Base-by-base conservation (phyloP, 495 filamentous ascomycete genomes). In the Hypoxylon perforatum region DNA sequence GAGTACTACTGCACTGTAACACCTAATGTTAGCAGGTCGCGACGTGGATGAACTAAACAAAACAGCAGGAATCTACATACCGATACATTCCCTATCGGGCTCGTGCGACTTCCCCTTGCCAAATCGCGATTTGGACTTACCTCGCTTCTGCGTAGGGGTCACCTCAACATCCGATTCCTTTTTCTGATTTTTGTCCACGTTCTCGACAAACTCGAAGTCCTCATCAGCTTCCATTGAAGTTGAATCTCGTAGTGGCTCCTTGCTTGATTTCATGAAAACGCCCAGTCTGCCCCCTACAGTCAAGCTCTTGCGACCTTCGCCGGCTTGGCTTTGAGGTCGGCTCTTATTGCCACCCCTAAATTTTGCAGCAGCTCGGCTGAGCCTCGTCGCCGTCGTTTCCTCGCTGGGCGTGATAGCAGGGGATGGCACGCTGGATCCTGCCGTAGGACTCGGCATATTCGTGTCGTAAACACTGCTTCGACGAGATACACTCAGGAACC, bases 41-140 rank as follows among this genome's bases (percentile, higher is more conserved):
- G 18, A 5, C 8, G 5, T 22, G 30, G 8, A 17, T 23, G 88
- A 82, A 87, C 86, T 39, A 88, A 25, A 44, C 2, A 28, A 3
- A 33, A 1, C 9, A 33, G 44, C 21, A 35, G 33, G 8, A 23
- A 8, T 23, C 38, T 49, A 64, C 66, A 61, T n/a, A 69, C 66
- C 74, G 25, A 77, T 65, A 78, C 92, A 96, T 72, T 94, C 91
- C 47, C 91, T 80, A 53, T 96, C 92, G 7, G 87, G 86, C 46
- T 78, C 67, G 11, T 76, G 69, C 10, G 54, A 62, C 19, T 81
- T 82, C 11, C 73, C 73, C 57, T 78, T 80, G 36, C 77, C 77
- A 10, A 75, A 71, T 28, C 73, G 71, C 49, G 66, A 75, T 60
- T 82, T 85, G 14, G 78, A 80, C 59, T 82, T 80, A 38, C 73